These are phyloP conservation scores for Rubia occidens DNA, from an alignment of 305 asterid genomes.

Conservation along the genomic window DNA sequence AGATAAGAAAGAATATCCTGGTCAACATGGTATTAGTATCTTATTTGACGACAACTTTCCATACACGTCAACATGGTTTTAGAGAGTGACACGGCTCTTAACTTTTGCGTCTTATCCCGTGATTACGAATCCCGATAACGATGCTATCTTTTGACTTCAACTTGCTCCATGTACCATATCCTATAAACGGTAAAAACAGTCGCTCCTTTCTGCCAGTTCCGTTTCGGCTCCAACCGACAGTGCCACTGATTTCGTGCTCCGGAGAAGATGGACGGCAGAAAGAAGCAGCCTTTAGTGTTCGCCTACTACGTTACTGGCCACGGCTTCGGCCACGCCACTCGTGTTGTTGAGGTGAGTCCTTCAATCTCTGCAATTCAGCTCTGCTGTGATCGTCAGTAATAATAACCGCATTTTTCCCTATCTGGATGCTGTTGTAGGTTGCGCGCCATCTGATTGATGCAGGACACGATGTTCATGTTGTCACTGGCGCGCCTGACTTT, in stretches of 20 bases:
- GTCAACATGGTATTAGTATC: background rate
- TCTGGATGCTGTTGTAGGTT: constrained; percentile 41
- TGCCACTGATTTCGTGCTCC: background rate
- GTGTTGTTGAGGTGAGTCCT: constrained; percentile 72
- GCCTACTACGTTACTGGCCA: constrained; percentile 97
- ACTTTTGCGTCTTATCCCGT: background rate
- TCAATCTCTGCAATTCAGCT: background rate
- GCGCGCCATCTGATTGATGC: constrained; percentile 84
- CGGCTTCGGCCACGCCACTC: constrained; percentile 96
- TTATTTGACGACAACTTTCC: background rate
- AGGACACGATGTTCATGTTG: constrained; percentile 91
- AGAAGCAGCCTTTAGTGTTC: constrained; percentile 46
- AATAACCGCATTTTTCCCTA: background rate
- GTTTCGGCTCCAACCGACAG: background rate
- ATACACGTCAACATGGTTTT: constrained; percentile 2
- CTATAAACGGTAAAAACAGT: background rate
- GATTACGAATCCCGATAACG: constrained; percentile 8
- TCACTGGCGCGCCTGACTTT: constrained; percentile 93
- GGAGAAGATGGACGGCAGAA: constrained; percentile 9
- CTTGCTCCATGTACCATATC: background rate
- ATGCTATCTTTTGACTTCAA: background rate
- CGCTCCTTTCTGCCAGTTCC: background rate
- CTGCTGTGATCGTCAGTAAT: background rate
- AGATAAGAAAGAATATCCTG: background rate
- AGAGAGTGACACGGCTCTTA: background rate